These are phyloP conservation scores for Serendipita sp. DNA, from an alignment of 1,284 basidiomycete genomes.

Conservation along the genomic window DNA sequence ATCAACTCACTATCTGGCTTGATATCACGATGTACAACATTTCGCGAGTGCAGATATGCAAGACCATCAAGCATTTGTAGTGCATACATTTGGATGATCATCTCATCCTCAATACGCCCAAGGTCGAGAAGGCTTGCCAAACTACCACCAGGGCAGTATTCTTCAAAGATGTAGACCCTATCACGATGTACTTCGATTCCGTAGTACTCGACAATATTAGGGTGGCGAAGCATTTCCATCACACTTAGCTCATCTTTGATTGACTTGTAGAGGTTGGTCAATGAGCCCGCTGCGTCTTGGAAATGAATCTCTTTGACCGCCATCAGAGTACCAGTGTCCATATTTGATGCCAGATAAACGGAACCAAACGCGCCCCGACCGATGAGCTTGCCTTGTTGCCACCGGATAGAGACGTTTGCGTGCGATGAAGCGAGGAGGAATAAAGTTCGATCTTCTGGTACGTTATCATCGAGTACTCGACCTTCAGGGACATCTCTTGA, in stretches of 20 bases:
- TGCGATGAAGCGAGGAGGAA: conserved; percentile 85
- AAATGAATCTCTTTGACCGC: conserved; percentile 99
- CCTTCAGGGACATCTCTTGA: conserved; percentile 53
- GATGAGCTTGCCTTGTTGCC: conserved; percentile 98
- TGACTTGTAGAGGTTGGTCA: conserved; percentile 77
- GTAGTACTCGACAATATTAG: conserved; percentile 98
- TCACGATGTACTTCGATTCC: conserved; percentile 98
- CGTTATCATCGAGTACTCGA: conserved; percentile 82
- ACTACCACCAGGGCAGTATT: conserved; percentile 95
- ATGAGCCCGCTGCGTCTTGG: conserved; percentile 68
- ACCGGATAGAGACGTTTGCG: conserved; percentile 90
- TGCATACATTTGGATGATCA: conserved; percentile 89
- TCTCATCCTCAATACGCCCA: conserved; percentile 93
- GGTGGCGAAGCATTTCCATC: conserved; percentile 98
- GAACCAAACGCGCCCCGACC: conserved; percentile 95
- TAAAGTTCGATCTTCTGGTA: conserved; percentile 78
- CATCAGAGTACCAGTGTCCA: conserved; percentile 95
- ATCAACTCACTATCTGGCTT: conserved; percentile 89
- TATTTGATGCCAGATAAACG: conserved; percentile 95
- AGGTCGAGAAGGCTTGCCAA: conserved; percentile 82
- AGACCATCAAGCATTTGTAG: conserved; percentile 95
- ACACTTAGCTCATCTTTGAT: conserved; percentile 96
- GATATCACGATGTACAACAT: conserved; percentile 92
- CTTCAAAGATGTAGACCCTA: conserved; percentile 98
- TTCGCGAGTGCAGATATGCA: conserved; percentile 83